phyloP scores from a whole-genome alignment of 768 basidiomycete genomes.

The Collybiopsis confluens region DNA sequence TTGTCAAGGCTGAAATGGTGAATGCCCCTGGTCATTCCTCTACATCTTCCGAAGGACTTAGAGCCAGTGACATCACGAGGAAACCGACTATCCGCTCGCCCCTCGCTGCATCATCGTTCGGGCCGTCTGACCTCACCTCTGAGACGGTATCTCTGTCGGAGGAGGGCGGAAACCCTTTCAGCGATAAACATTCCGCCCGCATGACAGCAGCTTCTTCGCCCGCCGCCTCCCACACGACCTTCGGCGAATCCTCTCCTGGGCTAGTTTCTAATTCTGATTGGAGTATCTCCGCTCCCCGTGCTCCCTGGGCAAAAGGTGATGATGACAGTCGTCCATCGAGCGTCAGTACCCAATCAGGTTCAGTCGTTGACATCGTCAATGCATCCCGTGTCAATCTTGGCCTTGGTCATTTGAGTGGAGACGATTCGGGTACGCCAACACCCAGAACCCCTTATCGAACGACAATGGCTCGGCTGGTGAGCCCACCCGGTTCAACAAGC shows the following conservation, averaged over 20 bases:
- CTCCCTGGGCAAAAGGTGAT: slow-evolving; percentile 37
- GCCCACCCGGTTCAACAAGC: slow-evolving; percentile 31
- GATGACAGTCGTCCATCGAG: slow-evolving; percentile 53
- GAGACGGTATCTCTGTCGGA: slow-evolving; percentile 44
- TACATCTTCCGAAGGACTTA: slow-evolving; percentile 33
- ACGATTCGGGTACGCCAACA: slow-evolving; percentile 22
- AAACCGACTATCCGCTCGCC: slow-evolving; percentile 58
- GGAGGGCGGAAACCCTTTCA: slow-evolving; percentile 63
- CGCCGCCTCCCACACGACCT: slow-evolving; percentile 30
- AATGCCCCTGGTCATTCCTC: slow-evolving; percentile 46
- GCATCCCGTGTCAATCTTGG: slow-evolving; percentile 69
- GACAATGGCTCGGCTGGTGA: slow-evolving; percentile 59
- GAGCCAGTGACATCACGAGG: slow-evolving; percentile 28
- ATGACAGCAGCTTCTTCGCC: slow-evolving; percentile 35
- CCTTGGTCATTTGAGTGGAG: slow-evolving; percentile 28
- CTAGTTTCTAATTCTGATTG: slow-evolving; percentile 29
- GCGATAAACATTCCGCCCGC: slow-evolving; percentile 49
- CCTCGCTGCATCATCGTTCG: slow-evolving; percentile 67
- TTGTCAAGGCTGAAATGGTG: slow-evolving; percentile 77
- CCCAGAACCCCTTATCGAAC: slow-evolving; percentile 51
- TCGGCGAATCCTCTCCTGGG: slow-evolving; percentile 25
- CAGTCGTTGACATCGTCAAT: slow-evolving; percentile 55
- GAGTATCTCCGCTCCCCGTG: slow-evolving; percentile 32
- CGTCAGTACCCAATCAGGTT: slow-evolving; percentile 59
- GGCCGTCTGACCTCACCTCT: slow-evolving; percentile 56